phyloP scores from a whole-genome alignment of 164 flowering plant species.

The Euptelea pleiosperma region DNA sequence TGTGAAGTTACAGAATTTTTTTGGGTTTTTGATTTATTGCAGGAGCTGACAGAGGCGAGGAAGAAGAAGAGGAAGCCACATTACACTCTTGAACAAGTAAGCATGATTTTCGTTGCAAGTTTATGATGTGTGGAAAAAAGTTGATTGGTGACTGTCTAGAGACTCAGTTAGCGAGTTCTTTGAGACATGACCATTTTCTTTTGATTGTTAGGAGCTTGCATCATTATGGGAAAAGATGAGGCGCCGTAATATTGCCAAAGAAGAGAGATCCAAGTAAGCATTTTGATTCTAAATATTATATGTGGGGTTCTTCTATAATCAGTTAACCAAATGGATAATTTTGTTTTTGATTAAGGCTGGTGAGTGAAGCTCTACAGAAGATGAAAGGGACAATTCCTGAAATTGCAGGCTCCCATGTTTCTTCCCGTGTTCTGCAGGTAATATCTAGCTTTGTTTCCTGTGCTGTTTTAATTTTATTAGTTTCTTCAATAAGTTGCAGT shows the following conservation, averaged over 20 bases:
- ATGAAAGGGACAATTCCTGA: conserved; percentile 89
- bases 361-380: conserved; percentile 72
- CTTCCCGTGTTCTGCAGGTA: conserved; percentile 96
- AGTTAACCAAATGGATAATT: background rate
- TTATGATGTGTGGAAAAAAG: background rate
- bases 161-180: background rate
- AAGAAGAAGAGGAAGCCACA: conserved; percentile 87
- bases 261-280: conserved; percentile 77
- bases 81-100: conserved; percentile 76
- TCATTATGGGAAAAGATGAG: conserved; percentile 92
- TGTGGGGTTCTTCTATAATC: background rate
- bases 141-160: background rate
- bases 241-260: conserved; percentile 66
- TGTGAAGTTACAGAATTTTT: background rate
- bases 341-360: conserved; percentile 40
- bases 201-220: conserved; percentile 68
- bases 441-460: conserved; percentile 1
- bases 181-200: background rate
- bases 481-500: background rate
- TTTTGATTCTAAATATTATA: background rate
- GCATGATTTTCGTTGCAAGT: background rate
- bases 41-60: conserved; percentile 84
- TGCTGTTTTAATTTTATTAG: background rate
- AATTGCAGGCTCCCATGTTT: conserved; percentile 86
- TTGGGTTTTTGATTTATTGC: conserved; percentile 15